Percentiles rank a stretch among this genome's conserved stretches.
Conservation (phyloP, 495 filamentous ascomycete genomes). For the Penicillium chermesinum region DNA sequence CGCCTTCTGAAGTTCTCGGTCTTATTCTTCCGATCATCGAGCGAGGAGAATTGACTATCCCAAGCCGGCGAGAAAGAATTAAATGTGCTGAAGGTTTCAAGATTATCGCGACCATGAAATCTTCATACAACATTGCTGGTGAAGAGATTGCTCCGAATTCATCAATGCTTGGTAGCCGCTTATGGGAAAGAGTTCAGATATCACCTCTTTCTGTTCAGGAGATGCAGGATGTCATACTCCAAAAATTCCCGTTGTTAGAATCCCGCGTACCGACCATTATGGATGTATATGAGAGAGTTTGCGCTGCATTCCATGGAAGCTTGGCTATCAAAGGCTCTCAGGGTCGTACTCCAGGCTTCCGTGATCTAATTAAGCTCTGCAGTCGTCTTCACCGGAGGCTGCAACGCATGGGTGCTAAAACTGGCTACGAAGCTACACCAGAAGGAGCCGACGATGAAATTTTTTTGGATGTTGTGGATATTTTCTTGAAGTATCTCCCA, state of each 20-base stretch:
- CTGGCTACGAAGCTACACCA: slow-evolving; percentile 66
- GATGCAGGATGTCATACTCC: slow-evolving; percentile 64
- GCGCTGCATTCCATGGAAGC: slow-evolving; percentile 46
- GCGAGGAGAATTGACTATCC: slow-evolving; percentile 76
- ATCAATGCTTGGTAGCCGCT: slow-evolving; percentile 67
- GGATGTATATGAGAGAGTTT: slow-evolving; percentile 66
- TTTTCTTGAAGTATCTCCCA: slow-evolving; percentile 77
- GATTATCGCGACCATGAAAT: slow-evolving; percentile 86
- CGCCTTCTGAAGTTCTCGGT: slow-evolving; percentile 91
- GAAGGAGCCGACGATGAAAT: slow-evolving; percentile 74
- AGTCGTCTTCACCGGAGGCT: slow-evolving; percentile 61
- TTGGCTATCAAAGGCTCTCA: slow-evolving; percentile 44
- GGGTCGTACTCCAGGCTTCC: slow-evolving; percentile 54
- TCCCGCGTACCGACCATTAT: slow-evolving; percentile 67
- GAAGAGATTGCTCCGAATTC: slow-evolving; percentile 51
- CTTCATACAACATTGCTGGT: slow-evolving; percentile 63
- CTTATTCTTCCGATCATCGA: slow-evolving; percentile 88
- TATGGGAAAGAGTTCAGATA: slow-evolving; percentile 74
- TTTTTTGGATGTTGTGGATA: slow-evolving; percentile 84
- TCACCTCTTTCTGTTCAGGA: slow-evolving; percentile 64
- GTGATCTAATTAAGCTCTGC: slow-evolving; percentile 90
- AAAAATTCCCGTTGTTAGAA: slow-evolving; percentile 63
- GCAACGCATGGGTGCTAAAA: slow-evolving; percentile 54
- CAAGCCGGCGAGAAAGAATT: slow-evolving; percentile 78
- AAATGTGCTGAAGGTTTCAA: slow-evolving; percentile 78